These are phyloP conservation scores for Ascochyta rabiei DNA, from an alignment of 2,329 filamentous ascomycete genomes.

Conservation along the genomic window DNA sequence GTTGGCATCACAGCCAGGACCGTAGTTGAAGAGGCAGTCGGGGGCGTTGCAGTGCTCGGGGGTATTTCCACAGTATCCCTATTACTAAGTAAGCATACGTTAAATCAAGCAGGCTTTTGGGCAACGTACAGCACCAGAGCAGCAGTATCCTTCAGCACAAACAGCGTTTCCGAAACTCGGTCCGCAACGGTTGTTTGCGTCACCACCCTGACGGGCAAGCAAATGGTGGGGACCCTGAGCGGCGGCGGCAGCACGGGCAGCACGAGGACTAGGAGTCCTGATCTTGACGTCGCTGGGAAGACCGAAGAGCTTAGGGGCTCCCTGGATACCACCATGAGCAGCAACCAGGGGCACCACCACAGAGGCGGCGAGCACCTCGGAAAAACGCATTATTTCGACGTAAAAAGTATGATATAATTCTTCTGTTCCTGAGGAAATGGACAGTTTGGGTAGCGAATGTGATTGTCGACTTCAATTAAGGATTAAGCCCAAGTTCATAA, in stretches of 20 bases:
- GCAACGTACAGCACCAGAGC: slow-evolving; percentile 38
- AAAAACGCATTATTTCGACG: slow-evolving; percentile 41
- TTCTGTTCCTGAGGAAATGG: slow-evolving; percentile 3
- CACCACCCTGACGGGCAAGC: slow-evolving; percentile 38
- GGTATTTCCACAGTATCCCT: slow-evolving; percentile 60
- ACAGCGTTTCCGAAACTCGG: slow-evolving; percentile 26
- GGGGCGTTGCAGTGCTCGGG: slow-evolving; percentile 64
- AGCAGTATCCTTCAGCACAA: slow-evolving; percentile 44
- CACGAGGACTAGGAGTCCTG: slow-evolving; percentile 35
- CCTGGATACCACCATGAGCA: slow-evolving; percentile 38
- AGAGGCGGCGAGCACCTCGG: slow-evolving; percentile 34
- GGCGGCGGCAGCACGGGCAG: slow-evolving; percentile 22
- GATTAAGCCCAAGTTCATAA: slow-evolving; percentile 19
- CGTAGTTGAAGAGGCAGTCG: slow-evolving; percentile 65
- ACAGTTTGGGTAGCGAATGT: slow-evolving; percentile 23
- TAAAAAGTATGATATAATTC: neutral
- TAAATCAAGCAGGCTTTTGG: neutral
- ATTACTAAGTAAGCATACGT: slow-evolving; percentile 1
- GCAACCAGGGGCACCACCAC: slow-evolving; percentile 39
- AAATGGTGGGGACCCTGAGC: slow-evolving; percentile 24
- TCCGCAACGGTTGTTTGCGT: slow-evolving; percentile 41
- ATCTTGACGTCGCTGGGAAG: slow-evolving; percentile 39
- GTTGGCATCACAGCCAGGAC: slow-evolving; percentile 65
- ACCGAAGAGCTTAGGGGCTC: slow-evolving; percentile 43
- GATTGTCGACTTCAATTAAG: slow-evolving; percentile 24